These are phyloP conservation scores for Apostasia ramifera DNA, from an alignment of 106 monocot genomes.

Conservation along the genomic window DNA sequence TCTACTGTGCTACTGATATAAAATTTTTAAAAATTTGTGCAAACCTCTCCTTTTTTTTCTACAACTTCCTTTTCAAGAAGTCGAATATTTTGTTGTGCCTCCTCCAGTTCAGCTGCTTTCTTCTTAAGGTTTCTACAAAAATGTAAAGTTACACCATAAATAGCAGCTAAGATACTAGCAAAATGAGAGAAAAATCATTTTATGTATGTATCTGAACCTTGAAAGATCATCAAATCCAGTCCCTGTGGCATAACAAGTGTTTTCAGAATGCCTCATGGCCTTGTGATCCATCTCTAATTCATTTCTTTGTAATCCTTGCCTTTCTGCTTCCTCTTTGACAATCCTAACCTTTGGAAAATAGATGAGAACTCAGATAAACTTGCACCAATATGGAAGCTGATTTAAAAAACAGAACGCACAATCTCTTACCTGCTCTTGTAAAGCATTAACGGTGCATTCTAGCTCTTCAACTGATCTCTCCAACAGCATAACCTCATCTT, in stretches of 20 bases:
- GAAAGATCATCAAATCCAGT: constrained; percentile 9
- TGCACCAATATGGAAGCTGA: not conserved
- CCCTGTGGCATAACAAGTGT: constrained; percentile 4
- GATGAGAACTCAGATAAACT: constrained; percentile 9
- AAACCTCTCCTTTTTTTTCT: constrained; percentile 74
- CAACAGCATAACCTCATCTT: constrained; percentile 80
- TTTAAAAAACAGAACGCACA: not conserved
- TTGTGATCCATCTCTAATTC: constrained; percentile 66
- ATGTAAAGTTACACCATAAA: not conserved
- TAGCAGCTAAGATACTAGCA: not conserved
- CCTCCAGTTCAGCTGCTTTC: constrained; percentile 34
- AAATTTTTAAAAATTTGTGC: not conserved
- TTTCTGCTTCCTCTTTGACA: constrained; percentile 78
- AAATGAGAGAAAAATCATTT: not conserved
- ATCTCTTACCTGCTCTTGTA: constrained; percentile 68
- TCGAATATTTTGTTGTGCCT: constrained; percentile 31
- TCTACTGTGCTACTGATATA: no score
- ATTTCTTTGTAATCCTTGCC: constrained; percentile 64
- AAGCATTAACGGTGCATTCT: constrained; percentile 70
- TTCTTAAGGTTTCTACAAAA: constrained; percentile 29
- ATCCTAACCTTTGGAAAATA: constrained; percentile 48
- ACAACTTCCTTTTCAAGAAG: constrained; percentile 54
- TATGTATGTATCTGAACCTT: constrained; percentile 22
- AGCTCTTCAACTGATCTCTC: constrained; percentile 91
- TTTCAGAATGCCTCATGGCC: constrained; percentile 30